These are phyloP conservation scores for Aureoboletus auriporus DNA, from an alignment of 768 basidiomycete species.

Conservation along the genomic window DNA sequence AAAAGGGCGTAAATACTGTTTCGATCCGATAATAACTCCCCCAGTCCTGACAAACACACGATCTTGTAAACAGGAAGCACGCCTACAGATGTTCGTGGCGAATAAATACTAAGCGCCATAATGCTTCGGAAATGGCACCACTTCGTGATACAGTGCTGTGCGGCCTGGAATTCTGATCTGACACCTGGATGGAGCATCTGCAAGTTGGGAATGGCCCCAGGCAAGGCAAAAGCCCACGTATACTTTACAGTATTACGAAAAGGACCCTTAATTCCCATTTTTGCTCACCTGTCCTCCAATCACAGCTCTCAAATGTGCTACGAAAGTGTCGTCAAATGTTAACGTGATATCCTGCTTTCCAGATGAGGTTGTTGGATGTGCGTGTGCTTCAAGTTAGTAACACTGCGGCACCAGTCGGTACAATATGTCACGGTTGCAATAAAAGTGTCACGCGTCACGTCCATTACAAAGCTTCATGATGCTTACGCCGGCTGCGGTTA, in stretches of 20 bases:
- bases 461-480: slow-evolving; percentile 15
- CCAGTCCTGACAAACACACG: slow-evolving; percentile 49
- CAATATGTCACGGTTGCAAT: not conserved
- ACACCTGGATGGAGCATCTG: slow-evolving; percentile 55
- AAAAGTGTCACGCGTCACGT: slow-evolving; percentile 16
- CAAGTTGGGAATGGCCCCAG: no score
- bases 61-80: slow-evolving; percentile 51
- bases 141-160: not conserved
- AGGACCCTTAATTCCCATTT: no score
- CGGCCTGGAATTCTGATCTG: not conserved
- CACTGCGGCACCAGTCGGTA: no score
- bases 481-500: slow-evolving; percentile 19
- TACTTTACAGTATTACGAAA: no score
- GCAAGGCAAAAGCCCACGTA: no score
- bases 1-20: slow-evolving; percentile 12
- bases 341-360: no score
- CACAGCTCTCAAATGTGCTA: no score
- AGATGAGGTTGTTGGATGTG: no score
- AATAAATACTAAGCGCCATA: slow-evolving; percentile 5
- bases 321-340: no score
- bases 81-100: slow-evolving; percentile 39
- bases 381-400: no score
- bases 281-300: no score
- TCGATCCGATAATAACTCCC: not conserved
- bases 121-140: not conserved